Evolutionary conservation across 441 rosid species (phyloP).

Genomic region (Populus trichocarpa): DNA sequence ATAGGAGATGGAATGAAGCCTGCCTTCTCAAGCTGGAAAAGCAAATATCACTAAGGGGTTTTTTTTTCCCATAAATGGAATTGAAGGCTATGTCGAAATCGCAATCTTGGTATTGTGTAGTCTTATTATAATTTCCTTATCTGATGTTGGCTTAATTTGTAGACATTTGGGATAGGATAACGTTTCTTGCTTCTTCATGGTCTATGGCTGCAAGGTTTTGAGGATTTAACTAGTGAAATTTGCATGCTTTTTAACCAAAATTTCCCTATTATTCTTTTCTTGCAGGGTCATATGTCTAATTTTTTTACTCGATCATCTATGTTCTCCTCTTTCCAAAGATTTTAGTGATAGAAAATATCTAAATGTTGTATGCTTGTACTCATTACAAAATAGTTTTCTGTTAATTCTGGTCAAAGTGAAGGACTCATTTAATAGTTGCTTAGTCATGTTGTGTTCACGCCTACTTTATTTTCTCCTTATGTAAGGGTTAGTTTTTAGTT

Average conservation of each 20-base stretch:
- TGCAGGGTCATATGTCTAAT: not conserved
- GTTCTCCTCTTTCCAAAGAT: not conserved
- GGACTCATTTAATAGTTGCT: not conserved
- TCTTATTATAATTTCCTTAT: not conserved
- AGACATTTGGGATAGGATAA: not conserved
- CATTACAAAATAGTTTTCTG: not conserved
- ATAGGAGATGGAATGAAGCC: not conserved
- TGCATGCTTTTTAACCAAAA: not conserved
- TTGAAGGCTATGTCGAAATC: not conserved
- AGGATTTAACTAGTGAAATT: not conserved
- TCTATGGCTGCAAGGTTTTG: not conserved
- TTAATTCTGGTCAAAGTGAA: not conserved
- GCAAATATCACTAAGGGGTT: not conserved
- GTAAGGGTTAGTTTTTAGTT: not conserved
- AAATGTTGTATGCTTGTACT: not conserved
- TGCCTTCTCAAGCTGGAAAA: not conserved
- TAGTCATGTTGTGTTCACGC: not conserved
- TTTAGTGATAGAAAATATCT: not conserved
- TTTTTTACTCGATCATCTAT: not conserved
- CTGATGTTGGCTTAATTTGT: not conserved
- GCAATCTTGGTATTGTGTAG: not conserved
- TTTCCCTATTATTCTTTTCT: not conserved
- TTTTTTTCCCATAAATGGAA: not conserved
- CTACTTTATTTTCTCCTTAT: not conserved
- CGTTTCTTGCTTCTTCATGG: not conserved